A percentile compares a stretch with the other conserved stretches of the same genome.
Conservation (phyloP, 352 stramenopile species). For the Phytophthora aleatoria region DNA sequence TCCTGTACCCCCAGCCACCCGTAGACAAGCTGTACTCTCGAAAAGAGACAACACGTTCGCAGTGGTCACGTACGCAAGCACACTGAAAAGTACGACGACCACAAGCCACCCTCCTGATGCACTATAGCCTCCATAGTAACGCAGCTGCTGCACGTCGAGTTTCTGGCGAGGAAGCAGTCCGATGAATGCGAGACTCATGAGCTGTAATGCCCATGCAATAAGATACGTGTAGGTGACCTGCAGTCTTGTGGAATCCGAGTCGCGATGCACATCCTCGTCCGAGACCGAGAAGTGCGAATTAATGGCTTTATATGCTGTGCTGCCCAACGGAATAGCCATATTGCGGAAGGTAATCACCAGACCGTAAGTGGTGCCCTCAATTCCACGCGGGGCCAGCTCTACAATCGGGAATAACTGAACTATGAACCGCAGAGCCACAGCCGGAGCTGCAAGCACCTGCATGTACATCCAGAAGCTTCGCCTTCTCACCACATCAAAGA, state of each 20-base stretch:
- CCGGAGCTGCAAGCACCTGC: constrained; percentile 47
- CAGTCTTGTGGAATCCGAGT: constrained; percentile 40
- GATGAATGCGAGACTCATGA: constrained; percentile 47
- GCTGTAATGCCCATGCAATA: constrained; percentile 53
- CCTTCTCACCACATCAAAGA: constrained; percentile 56
- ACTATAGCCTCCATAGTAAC: constrained; percentile 67
- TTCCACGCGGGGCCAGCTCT: constrained; percentile 57
- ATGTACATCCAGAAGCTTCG: constrained; percentile 67
- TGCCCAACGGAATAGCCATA: constrained; percentile 54
- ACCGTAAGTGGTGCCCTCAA: constrained; percentile 66
- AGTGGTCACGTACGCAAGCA: constrained; percentile 49
- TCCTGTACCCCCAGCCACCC: constrained; percentile 60
- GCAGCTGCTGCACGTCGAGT: constrained; percentile 67
- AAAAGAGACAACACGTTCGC: constrained; percentile 54
- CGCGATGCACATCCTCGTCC: constrained; percentile 26
- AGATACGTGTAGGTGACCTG: constrained; percentile 57
- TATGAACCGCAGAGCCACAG: constrained; percentile 51
- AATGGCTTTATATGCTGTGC: constrained; percentile 47
- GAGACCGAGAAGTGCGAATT: constrained; percentile 49
- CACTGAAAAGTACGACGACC: constrained; percentile 34
- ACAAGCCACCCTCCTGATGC: constrained; percentile 47
- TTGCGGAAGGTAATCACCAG: constrained; percentile 69
- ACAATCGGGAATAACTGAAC: constrained; percentile 61
- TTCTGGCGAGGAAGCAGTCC: constrained; percentile 60
- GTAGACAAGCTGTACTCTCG: constrained; percentile 63